Conservation (phyloP, 2,329 filamentous ascomycete genomes). For the Hypomyces rosellus region DNA sequence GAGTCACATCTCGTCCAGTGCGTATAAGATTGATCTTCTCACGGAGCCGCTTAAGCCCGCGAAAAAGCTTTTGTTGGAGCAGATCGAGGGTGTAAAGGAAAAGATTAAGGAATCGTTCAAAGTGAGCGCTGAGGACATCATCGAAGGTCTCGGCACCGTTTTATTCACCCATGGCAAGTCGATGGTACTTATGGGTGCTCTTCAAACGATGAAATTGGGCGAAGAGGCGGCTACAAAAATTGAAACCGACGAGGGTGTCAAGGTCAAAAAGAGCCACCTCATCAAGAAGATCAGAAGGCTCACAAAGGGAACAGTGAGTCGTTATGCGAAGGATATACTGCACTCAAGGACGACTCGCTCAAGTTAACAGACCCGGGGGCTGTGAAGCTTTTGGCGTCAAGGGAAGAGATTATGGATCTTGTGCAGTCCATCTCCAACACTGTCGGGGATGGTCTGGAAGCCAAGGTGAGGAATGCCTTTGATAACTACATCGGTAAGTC, state of each 20-base stretch:
- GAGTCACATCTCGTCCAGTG: too few relatives aligned
- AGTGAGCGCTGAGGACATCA: too few relatives aligned
- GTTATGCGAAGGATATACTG: not conserved
- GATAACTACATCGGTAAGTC: not conserved
- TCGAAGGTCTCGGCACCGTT: too few relatives aligned
- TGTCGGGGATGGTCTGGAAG: not conserved
- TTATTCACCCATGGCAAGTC: too few relatives aligned
- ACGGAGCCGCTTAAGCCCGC: too few relatives aligned
- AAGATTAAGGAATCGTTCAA: too few relatives aligned
- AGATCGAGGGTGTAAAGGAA: too few relatives aligned
- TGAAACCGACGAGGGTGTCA: not conserved
- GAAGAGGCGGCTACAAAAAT: too few relatives aligned
- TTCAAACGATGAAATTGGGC: too few relatives aligned
- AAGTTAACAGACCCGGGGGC: not conserved
- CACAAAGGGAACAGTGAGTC: not conserved
- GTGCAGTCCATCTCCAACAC: not conserved
- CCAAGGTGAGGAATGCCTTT: not conserved
- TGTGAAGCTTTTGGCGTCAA: not conserved
- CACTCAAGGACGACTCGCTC: not conserved
- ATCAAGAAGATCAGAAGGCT: not conserved
- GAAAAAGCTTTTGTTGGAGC: too few relatives aligned
- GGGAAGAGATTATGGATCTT: not conserved
- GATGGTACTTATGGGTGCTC: too few relatives aligned
- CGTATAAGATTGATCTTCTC: too few relatives aligned
- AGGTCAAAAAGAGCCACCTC: slow-evolving; percentile 4